Conservation (phyloP, 108 stramenopile genomes). For the Seminavis robusta region DNA sequence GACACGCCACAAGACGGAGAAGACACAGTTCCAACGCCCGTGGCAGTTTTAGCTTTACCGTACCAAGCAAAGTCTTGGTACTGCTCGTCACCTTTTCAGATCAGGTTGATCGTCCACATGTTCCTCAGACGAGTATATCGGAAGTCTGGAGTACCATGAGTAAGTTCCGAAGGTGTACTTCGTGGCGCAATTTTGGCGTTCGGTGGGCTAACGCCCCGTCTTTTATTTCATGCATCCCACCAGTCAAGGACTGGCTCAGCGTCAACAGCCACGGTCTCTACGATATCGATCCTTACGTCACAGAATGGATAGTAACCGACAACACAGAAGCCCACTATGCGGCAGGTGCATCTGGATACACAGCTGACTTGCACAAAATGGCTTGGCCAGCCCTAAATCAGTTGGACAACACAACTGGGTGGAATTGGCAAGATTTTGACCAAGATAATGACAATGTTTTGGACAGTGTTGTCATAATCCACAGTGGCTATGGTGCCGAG, state of each 20-base stretch:
- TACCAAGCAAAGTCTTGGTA: constrained; percentile 35
- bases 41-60: no score
- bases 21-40: no score
- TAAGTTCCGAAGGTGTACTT: constrained; percentile 2
- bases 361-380: background rate
- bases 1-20: no score
- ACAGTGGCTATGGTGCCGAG: constrained; percentile 77
- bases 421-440: constrained; percentile 27
- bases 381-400: background rate
- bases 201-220: no score
- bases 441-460: constrained; percentile 31
- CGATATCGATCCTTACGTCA: background rate
- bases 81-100: constrained; percentile 50
- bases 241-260: no score
- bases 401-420: background rate
- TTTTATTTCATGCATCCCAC: no score
- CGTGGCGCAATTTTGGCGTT: constrained; percentile 9
- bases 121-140: constrained; percentile 30
- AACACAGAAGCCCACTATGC: constrained; percentile 32
- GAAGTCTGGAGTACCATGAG: constrained; percentile 34
- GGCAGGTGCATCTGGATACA: constrained; percentile 14
- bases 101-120: constrained; percentile 37
- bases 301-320: constrained; percentile 1
- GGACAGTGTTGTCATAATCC: constrained; percentile 61
- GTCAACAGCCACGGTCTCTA: constrained; percentile 8